Base-by-base conservation (phyloP, 768 basidiomycete genomes). In the Amylocystis lapponica region DNA sequence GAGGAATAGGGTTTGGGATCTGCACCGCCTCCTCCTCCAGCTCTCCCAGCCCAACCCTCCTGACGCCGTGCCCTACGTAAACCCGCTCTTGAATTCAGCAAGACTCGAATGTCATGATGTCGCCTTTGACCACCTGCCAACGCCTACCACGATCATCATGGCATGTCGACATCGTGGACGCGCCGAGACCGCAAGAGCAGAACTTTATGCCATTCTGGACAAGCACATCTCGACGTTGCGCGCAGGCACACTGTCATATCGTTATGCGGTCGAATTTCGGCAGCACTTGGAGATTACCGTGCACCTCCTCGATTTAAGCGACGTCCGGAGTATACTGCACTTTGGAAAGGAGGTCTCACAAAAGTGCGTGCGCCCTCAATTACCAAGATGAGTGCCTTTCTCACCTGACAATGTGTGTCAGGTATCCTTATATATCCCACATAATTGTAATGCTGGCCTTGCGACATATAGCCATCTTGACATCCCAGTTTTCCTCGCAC, bases 1-100 rank as follows among this genome's bases (percentile, higher is more conserved):
- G 89, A 29, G 90, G 90, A 43, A 72, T 93, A 14, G 90, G 90
- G 13, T 86, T 83, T 58, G 87, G 86, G 11, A 83, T 86, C 33
- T 90, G 87, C 78, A 83, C 48, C 81, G 90, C 36, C 72, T 93
- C 6, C 70, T 93, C 34, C 62, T 70, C 51, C 82, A 89, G 53
- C 66, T 91, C 14, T 76, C 76, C n/a, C 66, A 68, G 31, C 55
- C 59, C 12, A 57, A 56, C 44, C 75, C 77, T 5, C 63, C 71
- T 11, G 81, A 86, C 51, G 71, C 75, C 1, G 56, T 61, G 17
- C 76, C 78, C 2, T 68, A 72, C 47, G 62, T 62, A n/a, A n/a
- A n/a, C n/a, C n/a, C n/a, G n/a, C n/a, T n/a, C n/a, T n/a, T n/a
- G n/a, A n/a, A n/a, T n/a, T n/a, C n/a, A n/a, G n/a, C n/a, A n/a